phyloP scores from a whole-genome alignment of 1,284 basidiomycete species.

The Cryptococcus sp. region DNA sequence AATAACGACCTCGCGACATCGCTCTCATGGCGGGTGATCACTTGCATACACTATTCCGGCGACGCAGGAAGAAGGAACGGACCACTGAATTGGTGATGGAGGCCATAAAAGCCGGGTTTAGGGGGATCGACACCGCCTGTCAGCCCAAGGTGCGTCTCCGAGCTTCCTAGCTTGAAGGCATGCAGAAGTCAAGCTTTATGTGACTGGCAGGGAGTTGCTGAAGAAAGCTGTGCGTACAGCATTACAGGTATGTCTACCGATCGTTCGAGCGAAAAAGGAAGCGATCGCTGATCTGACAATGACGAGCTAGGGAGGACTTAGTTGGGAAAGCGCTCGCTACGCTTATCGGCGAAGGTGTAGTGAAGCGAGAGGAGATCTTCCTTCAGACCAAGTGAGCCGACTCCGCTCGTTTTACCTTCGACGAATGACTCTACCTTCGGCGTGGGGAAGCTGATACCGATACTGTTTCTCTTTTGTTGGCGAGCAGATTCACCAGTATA shows the following conservation, averaged over 20 bases:
- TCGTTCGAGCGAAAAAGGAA: no score
- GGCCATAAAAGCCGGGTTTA: slow-evolving; percentile 72
- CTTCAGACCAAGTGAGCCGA: slow-evolving; percentile 74
- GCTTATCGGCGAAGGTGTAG: slow-evolving; percentile 59
- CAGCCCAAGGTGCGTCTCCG: slow-evolving; percentile 60
- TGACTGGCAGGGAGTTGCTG: background rate
- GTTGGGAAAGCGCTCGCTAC: slow-evolving; percentile 69
- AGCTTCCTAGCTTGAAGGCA: no score
- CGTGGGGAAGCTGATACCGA: background rate
- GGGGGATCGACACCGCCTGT: slow-evolving; percentile 78
- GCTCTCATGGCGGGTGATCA: background rate
- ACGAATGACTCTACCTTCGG: no score
- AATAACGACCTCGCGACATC: background rate
- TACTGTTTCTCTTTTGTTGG: background rate
- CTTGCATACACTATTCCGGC: no score
- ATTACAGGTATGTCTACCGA: slow-evolving; percentile 62
- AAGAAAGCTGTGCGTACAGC: slow-evolving; percentile 56
- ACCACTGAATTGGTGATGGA: slow-evolving; percentile 67
- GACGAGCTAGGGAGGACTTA: slow-evolving; percentile 65
- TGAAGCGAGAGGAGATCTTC: slow-evolving; percentile 65
- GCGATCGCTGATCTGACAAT: background rate
- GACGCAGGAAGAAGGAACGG: slow-evolving; percentile 66
- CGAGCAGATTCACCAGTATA: slow-evolving; percentile 66
- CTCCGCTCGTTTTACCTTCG: background rate
- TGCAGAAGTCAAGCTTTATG: no score